Evolutionary conservation across 2,329 filamentous ascomycete genomes (phyloP), one percentile per base, ranked within the genome.

Genomic region (Penicillium psychrosexuale): DNA sequence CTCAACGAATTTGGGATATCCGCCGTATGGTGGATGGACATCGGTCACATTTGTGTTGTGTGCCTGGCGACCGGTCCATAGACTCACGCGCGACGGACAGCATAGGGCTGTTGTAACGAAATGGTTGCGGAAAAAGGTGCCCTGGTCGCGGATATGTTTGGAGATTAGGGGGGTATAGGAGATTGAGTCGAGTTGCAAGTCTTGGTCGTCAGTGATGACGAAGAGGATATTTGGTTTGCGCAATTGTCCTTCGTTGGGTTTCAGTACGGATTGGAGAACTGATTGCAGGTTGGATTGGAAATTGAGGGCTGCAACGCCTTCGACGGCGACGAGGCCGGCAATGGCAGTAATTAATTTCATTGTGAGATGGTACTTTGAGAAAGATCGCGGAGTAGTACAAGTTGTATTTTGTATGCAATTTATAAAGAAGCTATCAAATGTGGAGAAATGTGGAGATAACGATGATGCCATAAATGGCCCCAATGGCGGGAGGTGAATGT

Each of bases 31-130:
- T 45, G 82, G 71, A 0, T 67, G 69, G 1, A 82, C 77, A 63
- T 82, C 78, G 0, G 87, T 89, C 1, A 89, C 84, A 60, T 89
- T 89, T 0, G 85, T 88, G 60, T 88, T 89, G 61, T 90, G 87
- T 0, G 86, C 84, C 7, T 83, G 79, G 63, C 82, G 83, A 0
- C 87, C 86, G 0, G 86, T 88, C 80, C 80, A 84, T 1, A 89
- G 69, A 13, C 80, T 83, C 2, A 87, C 86, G 2, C 87, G 77
- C 0, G 85, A 84, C 0, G 87, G 87, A 61, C 87, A 90, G 68
- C 87, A 89, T 0, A 88, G 69, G 0, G 87, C 78, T 0, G 84
- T 83, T 0, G 86, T 89, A 61, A 84, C 86, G 54, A 84, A 89
- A 62, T 90, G 86, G 37, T 81, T 82, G 43, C 74, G 72, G 58